phyloP scores from a whole-genome alignment of 192 early-diverging fungal species.

The Linnemannia elongata region DNA sequence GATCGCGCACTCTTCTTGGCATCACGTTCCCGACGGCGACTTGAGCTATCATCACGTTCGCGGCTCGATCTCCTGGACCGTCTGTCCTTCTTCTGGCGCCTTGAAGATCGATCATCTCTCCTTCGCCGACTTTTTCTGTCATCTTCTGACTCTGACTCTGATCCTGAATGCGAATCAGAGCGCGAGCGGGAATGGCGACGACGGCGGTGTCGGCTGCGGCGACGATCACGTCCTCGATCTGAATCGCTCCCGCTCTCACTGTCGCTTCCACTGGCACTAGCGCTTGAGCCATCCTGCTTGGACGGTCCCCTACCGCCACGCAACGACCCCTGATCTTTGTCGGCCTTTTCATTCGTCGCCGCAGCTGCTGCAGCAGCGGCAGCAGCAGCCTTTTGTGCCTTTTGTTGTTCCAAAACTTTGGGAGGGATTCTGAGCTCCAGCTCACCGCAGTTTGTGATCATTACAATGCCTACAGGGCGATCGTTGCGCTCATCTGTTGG shows the following conservation, averaged over 20 bases:
- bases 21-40: constrained; percentile 5
- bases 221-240: constrained; percentile 34
- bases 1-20: not conserved
- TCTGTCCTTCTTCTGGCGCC: constrained; percentile 15
- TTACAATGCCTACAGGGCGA: constrained; percentile 78
- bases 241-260: constrained; percentile 43
- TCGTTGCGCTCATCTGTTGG: constrained; percentile 82
- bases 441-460: constrained; percentile 92
- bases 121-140: constrained; percentile 18
- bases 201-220: constrained; percentile 12
- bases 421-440: constrained; percentile 74
- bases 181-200: constrained; percentile 23
- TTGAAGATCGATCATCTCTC: constrained; percentile 9
- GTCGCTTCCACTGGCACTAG: constrained; percentile 44
- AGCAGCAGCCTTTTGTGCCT: not conserved
- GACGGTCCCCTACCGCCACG: not conserved
- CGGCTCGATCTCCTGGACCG: constrained; percentile 3
- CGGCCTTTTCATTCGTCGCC: not conserved
- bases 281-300: not conserved
- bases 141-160: constrained; percentile 14
- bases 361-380: not conserved
- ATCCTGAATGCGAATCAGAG: constrained; percentile 26
- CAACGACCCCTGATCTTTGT: not conserved
- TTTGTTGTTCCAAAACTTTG: constrained; percentile 46
- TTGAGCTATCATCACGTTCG: constrained; percentile 17